Conservation (phyloP, 2,329 filamentous ascomycete species). For the Dryadomyces quercivorus region DNA sequence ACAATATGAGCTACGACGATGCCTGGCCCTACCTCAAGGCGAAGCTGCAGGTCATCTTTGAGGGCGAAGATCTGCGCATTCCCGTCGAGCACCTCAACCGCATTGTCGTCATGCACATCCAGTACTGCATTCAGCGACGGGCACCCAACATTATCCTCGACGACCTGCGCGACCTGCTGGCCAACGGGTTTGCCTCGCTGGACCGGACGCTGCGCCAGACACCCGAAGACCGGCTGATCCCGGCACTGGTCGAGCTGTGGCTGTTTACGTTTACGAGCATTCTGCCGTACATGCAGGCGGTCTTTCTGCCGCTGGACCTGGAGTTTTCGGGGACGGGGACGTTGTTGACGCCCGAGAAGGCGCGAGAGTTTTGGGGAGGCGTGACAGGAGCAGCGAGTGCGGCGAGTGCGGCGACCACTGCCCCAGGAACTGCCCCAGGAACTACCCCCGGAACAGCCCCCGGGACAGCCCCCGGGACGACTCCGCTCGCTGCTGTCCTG, state of each 20-base stretch:
- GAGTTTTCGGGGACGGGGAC: constrained; percentile 80
- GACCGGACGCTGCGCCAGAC: constrained; percentile 71
- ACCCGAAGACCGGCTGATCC: constrained; percentile 79
- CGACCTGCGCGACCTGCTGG: constrained; percentile 61
- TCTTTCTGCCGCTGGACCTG: constrained; percentile 84
- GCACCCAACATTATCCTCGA: constrained; percentile 61
- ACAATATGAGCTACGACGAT: constrained; percentile 63
- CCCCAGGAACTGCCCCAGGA: background rate
- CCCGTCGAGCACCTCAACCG: constrained; percentile 76
- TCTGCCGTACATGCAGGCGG: constrained; percentile 86
- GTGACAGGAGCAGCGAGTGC: constrained; percentile 24
- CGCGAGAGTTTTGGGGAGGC: constrained; percentile 82
- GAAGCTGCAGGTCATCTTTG: constrained; percentile 65
- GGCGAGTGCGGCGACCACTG: constrained; percentile 15
- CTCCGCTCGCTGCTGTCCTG: constrained; percentile 43
- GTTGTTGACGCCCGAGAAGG: constrained; percentile 66
- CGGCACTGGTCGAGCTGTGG: constrained; percentile 87
- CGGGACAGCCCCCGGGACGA: constrained; percentile 14
- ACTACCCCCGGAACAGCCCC: background rate
- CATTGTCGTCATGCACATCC: constrained; percentile 66
- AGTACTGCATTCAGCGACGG: constrained; percentile 63
- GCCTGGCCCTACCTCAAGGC: constrained; percentile 73
- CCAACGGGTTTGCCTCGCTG: constrained; percentile 74
- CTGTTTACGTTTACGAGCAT: constrained; percentile 83
- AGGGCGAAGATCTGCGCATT: constrained; percentile 67